Percentiles rank a stretch among this genome's conserved stretches.
Evolutionary conservation across 768 basidiomycete species (phyloP).

Genomic region (Pulveroboletus sp.): DNA sequence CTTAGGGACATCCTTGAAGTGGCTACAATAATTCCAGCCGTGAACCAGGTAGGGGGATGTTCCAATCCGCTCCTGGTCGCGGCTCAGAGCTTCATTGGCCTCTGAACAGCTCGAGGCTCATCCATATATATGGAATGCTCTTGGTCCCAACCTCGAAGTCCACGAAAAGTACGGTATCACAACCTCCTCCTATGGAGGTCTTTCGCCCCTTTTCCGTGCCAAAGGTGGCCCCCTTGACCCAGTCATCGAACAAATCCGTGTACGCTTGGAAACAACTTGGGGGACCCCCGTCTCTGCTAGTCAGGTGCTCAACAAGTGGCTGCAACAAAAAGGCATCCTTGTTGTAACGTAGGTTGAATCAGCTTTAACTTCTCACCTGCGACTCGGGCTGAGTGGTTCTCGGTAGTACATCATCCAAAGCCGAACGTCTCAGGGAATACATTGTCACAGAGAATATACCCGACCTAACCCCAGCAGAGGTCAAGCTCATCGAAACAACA

Average conservation of each 20-base stretch:
- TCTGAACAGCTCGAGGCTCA: constrained; percentile 45
- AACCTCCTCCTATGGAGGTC: constrained; percentile 37
- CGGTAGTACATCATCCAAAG: constrained; percentile 32
- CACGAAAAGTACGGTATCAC: constrained; percentile 36
- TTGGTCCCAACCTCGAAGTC: constrained; percentile 33
- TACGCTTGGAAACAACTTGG: constrained; percentile 23
- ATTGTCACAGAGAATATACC: constrained; percentile 27
- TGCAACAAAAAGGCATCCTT: constrained; percentile 26
- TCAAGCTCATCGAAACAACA: constrained; percentile 22
- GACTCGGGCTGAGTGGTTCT: not conserved
- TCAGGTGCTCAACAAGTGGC: constrained; percentile 30
- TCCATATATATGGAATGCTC: constrained; percentile 45
- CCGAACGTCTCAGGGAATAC: constrained; percentile 31
- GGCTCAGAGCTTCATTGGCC: not conserved
- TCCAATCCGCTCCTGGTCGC: not conserved
- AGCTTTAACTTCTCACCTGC: not conserved
- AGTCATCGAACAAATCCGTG: constrained; percentile 33
- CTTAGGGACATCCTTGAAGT: constrained; percentile 41
- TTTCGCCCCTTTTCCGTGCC: constrained; percentile 34
- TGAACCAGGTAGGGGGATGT: constrained; percentile 43
- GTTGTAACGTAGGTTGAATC: constrained; percentile 28
- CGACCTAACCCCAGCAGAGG: constrained; percentile 24
- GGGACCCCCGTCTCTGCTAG: constrained; percentile 24
- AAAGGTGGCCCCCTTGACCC: constrained; percentile 38
- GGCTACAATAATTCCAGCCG: constrained; percentile 43